A percentile compares a stretch with the other conserved stretches of the same genome.
Evolutionary conservation across 441 rosid species (phyloP).

Genomic region (Pelargonium fulgidum): DNA sequence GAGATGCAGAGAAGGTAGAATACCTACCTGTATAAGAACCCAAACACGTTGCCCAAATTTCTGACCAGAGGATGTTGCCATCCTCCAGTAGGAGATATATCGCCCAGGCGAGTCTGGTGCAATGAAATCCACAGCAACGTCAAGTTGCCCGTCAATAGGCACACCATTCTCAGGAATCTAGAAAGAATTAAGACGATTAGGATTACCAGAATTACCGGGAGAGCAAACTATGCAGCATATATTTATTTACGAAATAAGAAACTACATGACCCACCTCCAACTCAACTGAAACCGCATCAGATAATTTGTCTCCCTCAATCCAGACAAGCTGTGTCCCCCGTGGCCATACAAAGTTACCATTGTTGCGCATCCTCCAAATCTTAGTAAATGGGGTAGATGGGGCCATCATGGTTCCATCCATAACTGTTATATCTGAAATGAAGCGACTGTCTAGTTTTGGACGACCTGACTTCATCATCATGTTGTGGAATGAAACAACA

Average conservation of each 20-base stretch:
- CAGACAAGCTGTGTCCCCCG: conserved; percentile 57
- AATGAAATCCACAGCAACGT: conserved; percentile 64
- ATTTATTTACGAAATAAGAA: conserved; percentile 12
- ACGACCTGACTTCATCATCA: conserved; percentile 28
- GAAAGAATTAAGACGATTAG: not conserved
- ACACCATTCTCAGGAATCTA: conserved; percentile 68
- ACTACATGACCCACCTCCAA: conserved; percentile 39
- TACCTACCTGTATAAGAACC: conserved; percentile 70
- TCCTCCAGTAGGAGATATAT: conserved; percentile 84
- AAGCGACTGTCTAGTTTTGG: conserved; percentile 74
- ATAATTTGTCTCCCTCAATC: conserved; percentile 71
- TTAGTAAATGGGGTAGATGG: conserved; percentile 70
- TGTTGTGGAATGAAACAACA: conserved; percentile 16
- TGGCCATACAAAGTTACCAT: conserved; percentile 61
- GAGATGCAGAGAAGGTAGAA: not conserved
- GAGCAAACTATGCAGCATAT: not conserved
- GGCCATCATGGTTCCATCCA: conserved; percentile 74
- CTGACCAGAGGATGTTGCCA: conserved; percentile 57
- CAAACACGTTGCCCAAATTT: conserved; percentile 90
- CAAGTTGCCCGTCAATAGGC: conserved; percentile 57
- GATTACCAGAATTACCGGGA: not conserved
- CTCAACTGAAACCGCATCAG: conserved; percentile 33
- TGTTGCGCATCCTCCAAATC: conserved; percentile 88
- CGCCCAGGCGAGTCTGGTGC: conserved; percentile 73
- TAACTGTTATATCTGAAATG: conserved; percentile 65